Percentiles rank a stretch among this genome's conserved stretches.
Conservation (phyloP, 371 early-diverging fungal species). For the Mortierella sp. region DNA sequence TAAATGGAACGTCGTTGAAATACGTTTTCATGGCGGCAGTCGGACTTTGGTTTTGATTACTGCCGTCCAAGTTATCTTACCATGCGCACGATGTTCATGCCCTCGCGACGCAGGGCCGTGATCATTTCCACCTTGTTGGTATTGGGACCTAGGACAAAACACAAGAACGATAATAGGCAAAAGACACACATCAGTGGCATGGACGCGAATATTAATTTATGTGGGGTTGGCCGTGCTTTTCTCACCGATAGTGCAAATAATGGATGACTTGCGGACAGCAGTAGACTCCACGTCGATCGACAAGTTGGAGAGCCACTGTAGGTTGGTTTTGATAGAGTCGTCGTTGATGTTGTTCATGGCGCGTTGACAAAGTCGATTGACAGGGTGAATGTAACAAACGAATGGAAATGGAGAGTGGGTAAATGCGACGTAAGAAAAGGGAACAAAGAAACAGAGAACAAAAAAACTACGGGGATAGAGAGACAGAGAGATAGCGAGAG, state of each 20-base stretch:
- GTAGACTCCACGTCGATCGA: conserved; percentile 70
- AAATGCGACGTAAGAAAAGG: too few relatives aligned
- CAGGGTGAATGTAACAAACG: neutral
- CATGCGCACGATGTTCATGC: conserved; percentile 95
- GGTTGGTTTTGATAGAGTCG: conserved; percentile 58
- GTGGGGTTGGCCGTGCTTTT: too few relatives aligned
- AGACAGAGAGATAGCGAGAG: too few relatives aligned
- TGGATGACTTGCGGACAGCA: conserved; percentile 80
- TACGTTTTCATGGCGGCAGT: too few relatives aligned
- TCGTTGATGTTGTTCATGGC: conserved; percentile 24
- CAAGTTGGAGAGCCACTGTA: conserved; percentile 82
- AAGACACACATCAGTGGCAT: neutral
- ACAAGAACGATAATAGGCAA: neutral
- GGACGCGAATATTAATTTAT: too few relatives aligned
- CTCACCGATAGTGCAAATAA: conserved; percentile 87
- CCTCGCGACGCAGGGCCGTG: conserved; percentile 84
- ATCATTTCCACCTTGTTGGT: conserved; percentile 86
- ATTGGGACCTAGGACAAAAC: conserved; percentile 62
- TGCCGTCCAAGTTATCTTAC: too few relatives aligned
- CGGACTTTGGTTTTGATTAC: too few relatives aligned
- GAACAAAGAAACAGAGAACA: too few relatives aligned
- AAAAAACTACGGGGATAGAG: too few relatives aligned
- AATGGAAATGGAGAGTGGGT: neutral
- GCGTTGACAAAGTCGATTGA: neutral
- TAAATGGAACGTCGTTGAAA: too few relatives aligned